These are phyloP conservation scores for Coniosporium uncinatum DNA, from an alignment of 2,329 filamentous ascomycete genomes.

Conservation along the genomic window DNA sequence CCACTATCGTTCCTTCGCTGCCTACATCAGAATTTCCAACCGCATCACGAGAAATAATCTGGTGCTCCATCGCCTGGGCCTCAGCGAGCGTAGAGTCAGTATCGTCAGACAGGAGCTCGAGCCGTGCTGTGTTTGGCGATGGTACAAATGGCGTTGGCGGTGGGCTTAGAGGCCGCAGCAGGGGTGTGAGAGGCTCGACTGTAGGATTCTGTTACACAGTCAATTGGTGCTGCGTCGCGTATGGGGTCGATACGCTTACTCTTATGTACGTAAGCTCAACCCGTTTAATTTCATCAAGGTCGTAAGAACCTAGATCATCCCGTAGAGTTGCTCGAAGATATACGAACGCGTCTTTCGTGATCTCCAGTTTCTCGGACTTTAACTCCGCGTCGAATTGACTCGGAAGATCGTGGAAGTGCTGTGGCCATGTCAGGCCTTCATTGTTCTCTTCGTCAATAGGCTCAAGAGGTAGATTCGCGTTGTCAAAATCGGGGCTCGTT, in stretches of 20 bases:
- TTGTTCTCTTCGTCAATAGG: conserved; percentile 30
- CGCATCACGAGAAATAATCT: conserved; percentile 4
- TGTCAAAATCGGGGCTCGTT: conserved; percentile 16
- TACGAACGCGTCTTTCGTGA: conserved; percentile 23
- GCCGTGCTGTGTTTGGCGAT: conserved; percentile 25
- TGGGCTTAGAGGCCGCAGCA: conserved; percentile 38
- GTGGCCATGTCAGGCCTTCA: conserved; percentile 34
- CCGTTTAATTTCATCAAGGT: too few relatives aligned
- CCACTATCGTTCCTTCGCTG: conserved; percentile 22
- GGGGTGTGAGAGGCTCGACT: conserved; percentile 33
- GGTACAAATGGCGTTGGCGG: conserved; percentile 27
- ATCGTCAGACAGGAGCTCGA: conserved; percentile 28
- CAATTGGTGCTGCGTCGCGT: conserved; percentile 9
- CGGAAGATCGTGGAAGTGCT: conserved; percentile 21
- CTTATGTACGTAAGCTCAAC: too few relatives aligned
- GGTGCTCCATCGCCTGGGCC: conserved; percentile 20
- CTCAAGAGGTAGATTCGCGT: conserved; percentile 25
- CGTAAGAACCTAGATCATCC: too few relatives aligned
- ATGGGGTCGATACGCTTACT: too few relatives aligned
- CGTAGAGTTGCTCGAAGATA: conserved; percentile 27
- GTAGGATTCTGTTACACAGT: conserved; percentile 16
- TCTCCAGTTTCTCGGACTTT: conserved; percentile 27
- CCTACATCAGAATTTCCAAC: conserved; percentile 6
- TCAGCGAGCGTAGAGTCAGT: conserved; percentile 25
- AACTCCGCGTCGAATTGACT: conserved; percentile 13